Conservation (phyloP, 495 filamentous ascomycete species). For the Cladorrhinum samala region DNA sequence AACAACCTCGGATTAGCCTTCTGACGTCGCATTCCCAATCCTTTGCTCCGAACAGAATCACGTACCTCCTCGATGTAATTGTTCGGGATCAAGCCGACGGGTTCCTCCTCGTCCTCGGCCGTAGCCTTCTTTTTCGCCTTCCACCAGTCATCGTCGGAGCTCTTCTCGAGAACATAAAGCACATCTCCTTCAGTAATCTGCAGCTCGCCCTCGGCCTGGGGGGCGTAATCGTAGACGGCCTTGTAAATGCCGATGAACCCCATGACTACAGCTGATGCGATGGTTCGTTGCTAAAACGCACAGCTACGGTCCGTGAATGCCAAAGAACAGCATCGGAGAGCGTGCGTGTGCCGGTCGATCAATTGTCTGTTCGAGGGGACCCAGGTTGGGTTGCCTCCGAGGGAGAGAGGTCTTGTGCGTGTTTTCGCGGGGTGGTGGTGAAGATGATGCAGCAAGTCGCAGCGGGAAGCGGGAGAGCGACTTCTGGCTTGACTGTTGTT, state of each 20-base stretch:
- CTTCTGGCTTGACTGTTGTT: too few species aligned
- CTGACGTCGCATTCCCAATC: background rate
- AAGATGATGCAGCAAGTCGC: too few species aligned
- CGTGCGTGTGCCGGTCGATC: background rate
- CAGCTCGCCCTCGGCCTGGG: constrained; percentile 84
- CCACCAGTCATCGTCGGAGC: constrained; percentile 91
- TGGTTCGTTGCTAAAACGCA: background rate
- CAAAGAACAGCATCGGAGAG: background rate
- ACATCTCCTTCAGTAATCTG: constrained; percentile 83
- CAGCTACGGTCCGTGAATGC: background rate
- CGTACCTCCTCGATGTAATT: constrained; percentile 97
- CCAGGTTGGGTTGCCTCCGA: background rate
- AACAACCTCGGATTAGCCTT: background rate
- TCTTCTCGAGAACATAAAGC: constrained; percentile 89
- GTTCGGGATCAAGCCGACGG: constrained; percentile 84
- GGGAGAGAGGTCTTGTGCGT: too few species aligned
- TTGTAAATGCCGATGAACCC: constrained; percentile 86
- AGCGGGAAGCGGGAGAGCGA: too few species aligned
- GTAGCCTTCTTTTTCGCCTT: constrained; percentile 94
- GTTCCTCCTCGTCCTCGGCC: constrained; percentile 90
- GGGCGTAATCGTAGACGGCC: constrained; percentile 88
- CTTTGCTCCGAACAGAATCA: background rate
- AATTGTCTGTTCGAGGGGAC: background rate
- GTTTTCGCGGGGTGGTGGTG: too few species aligned
- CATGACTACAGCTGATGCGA: constrained; percentile 32